phyloP scores from a whole-genome alignment of 768 basidiomycete genomes.

The Boletus bicolor region DNA sequence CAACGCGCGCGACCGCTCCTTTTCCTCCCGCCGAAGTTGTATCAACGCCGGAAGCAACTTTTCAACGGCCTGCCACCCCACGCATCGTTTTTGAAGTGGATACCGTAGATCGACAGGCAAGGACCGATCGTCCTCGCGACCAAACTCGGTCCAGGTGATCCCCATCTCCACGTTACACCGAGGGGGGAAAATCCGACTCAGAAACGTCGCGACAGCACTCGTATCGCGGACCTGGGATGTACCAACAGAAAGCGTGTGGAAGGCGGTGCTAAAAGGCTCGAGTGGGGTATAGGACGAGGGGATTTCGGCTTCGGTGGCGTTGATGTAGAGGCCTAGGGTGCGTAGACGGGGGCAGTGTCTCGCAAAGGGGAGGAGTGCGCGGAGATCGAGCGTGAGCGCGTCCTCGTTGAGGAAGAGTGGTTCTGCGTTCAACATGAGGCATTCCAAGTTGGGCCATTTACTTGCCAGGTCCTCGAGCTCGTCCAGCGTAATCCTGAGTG shows the following conservation, averaged over 20 bases:
- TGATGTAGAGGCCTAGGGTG: conserved; percentile 37
- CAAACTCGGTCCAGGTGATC: conserved; percentile 43
- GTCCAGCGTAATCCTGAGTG: conserved; percentile 34
- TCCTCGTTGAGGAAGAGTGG: conserved; percentile 32
- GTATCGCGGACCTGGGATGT: conserved; percentile 45
- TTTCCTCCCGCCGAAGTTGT: conserved; percentile 43
- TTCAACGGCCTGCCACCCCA: conserved; percentile 42
- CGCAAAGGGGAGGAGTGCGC: conserved; percentile 40
- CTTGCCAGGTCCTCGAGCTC: conserved; percentile 46
- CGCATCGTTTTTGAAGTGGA: conserved; percentile 24
- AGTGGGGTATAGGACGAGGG: conserved; percentile 4
- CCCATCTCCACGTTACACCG: conserved; percentile 43
- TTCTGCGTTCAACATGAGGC: conserved; percentile 45
- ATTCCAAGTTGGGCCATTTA: conserved; percentile 44
- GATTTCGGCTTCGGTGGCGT: conserved; percentile 29
- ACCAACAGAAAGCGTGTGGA: conserved; percentile 42
- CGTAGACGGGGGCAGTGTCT: conserved; percentile 37
- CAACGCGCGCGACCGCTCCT: conserved; percentile 36
- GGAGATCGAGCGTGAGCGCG: conserved; percentile 33
- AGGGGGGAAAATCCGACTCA: conserved; percentile 49
- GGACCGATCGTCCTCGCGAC: conserved; percentile 8
- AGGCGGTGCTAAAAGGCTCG: conserved; percentile 16
- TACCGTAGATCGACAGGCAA: conserved; percentile 4
- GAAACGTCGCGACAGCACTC: conserved; percentile 46
- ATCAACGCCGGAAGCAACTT: conserved; percentile 43